Percentiles rank a stretch among this genome's conserved stretches.
These are phyloP conservation scores for Rhodotorula sp. DNA, from an alignment of 1,284 basidiomycete species.

Conservation along the genomic window DNA sequence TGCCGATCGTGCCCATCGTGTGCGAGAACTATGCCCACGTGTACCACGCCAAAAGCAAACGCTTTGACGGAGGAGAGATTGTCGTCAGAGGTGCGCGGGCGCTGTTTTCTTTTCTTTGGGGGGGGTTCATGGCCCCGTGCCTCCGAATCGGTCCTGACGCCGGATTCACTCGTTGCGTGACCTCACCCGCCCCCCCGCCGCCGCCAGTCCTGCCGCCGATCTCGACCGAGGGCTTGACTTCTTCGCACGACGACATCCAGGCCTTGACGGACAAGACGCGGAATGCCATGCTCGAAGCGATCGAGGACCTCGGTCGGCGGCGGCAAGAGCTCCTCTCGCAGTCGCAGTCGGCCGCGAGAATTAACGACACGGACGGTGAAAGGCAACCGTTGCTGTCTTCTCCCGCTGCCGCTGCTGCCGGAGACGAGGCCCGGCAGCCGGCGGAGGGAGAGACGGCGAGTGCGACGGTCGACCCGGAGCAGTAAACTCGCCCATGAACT, in stretches of 20 bases:
- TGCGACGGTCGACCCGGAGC: background rate
- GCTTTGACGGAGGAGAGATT: conserved; percentile 75
- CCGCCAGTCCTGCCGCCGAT: conserved; percentile 72
- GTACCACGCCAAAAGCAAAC: conserved; percentile 43
- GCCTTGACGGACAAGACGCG: conserved; percentile 64
- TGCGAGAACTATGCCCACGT: conserved; percentile 67
- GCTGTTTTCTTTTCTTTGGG: background rate
- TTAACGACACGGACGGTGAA: background rate
- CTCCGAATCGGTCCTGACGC: too few relatives aligned
- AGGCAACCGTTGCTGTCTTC: background rate
- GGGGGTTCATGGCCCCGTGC: background rate
- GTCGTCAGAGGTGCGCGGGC: conserved; percentile 71
- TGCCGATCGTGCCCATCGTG: conserved; percentile 88
- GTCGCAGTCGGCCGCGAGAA: background rate
- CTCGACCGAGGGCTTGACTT: conserved; percentile 65
- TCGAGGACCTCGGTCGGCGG: conserved; percentile 42
- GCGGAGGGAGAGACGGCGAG: conserved; percentile 2
- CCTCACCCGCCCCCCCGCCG: background rate
- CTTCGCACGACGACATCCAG: conserved; percentile 59
- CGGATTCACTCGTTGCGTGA: background rate
- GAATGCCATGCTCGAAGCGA: conserved; percentile 66
- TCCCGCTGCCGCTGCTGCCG: background rate
- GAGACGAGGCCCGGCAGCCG: background rate
- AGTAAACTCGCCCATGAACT: too few relatives aligned
- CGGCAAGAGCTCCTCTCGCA: conserved; percentile 7